phyloP scores from a whole-genome alignment of 768 basidiomycete species.

The Suillus discolor region DNA sequence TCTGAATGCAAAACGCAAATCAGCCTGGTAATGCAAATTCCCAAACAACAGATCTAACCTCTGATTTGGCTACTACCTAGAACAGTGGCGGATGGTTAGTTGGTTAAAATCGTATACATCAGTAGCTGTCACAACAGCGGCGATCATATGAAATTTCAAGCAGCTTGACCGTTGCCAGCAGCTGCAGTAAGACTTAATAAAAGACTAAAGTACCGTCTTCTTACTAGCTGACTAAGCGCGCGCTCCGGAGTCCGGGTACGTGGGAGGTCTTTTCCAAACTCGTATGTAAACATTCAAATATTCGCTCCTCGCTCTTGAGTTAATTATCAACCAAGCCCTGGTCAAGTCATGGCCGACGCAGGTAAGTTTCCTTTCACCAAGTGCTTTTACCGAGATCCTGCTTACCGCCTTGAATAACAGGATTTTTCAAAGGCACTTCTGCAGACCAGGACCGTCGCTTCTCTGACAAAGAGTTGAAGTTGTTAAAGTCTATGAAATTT shows the following conservation, averaged over 20 bases:
- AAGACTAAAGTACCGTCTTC: too few species aligned
- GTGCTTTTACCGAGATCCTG: not conserved
- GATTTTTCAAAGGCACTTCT: conserved; percentile 90
- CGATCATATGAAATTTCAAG: not conserved
- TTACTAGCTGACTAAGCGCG: not conserved
- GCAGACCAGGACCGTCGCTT: conserved; percentile 92
- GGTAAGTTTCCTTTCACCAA: conserved; percentile 39
- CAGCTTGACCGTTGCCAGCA: not conserved
- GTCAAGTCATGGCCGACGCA: conserved; percentile 57
- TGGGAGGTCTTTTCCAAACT: not conserved
- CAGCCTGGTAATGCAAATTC: not conserved
- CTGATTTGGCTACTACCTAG: not conserved
- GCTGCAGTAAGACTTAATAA: too few species aligned
- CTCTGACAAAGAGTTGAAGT: conserved; percentile 91
- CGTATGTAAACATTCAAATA: not conserved
- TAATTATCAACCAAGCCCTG: conserved; percentile 5
- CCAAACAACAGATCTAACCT: not conserved
- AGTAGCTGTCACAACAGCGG: not conserved
- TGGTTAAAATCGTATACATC: not conserved
- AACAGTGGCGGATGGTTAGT: too few species aligned
- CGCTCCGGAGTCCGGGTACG: not conserved
- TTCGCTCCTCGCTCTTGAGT: not conserved
- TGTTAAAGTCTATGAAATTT: conserved; percentile 89
- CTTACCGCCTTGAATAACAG: conserved; percentile 36
- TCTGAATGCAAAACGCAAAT: not conserved